Conservation (phyloP, 345 rosid genomes). For the Populus davidiana region DNA sequence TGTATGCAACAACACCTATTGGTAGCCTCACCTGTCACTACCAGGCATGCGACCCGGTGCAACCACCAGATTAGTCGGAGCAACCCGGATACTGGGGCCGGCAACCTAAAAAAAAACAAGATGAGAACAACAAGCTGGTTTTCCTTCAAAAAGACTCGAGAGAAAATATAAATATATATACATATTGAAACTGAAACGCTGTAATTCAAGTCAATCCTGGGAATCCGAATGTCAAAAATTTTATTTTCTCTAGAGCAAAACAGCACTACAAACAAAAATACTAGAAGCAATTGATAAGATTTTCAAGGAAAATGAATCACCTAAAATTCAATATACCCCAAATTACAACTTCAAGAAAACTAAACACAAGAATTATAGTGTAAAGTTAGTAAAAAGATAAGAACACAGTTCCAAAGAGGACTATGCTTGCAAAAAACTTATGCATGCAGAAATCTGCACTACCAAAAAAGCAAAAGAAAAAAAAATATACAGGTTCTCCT, state of each 20-base stretch:
- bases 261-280: background rate
- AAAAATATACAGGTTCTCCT: background rate
- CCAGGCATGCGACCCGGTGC: too few relatives aligned
- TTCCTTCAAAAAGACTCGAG: background rate
- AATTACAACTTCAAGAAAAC: background rate
- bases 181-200: background rate
- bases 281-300: background rate
- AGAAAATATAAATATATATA: background rate
- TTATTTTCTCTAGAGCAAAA: background rate
- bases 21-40: too few relatives aligned
- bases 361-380: background rate
- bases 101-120: too few relatives aligned
- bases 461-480: background rate
- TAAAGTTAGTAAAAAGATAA: background rate
- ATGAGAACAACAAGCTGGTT: slow-evolving; percentile 4
- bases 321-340: background rate
- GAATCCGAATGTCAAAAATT: background rate
- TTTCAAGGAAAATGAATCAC: background rate
- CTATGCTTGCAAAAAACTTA: background rate
- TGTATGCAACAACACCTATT: too few relatives aligned
- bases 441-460: slow-evolving; percentile 1
- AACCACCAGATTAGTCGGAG: too few relatives aligned
- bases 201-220: background rate
- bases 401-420: background rate
- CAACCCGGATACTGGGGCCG: too few relatives aligned